These are phyloP conservation scores for Colletotrichum agaves DNA, from an alignment of 2,329 filamentous ascomycete genomes.

Conservation along the genomic window DNA sequence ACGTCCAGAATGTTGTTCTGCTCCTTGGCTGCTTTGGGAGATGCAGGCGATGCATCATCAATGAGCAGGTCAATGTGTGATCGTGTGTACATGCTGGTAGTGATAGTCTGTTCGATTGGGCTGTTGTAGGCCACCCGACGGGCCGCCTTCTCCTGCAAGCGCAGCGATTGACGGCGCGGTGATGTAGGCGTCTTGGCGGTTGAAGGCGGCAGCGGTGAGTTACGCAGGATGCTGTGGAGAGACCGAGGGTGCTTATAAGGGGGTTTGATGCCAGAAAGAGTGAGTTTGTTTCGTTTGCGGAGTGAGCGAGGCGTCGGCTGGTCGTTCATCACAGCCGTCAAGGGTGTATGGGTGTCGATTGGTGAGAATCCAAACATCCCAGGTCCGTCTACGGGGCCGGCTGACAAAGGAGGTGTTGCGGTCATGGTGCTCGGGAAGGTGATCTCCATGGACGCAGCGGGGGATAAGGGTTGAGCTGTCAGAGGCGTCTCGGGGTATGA, in stretches of 20 bases:
- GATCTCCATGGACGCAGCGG: conserved; percentile 56
- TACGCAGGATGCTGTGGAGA: conserved; percentile 73
- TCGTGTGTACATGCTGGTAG: conserved; percentile 69
- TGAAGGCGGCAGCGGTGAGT: conserved; percentile 69
- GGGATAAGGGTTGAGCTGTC: conserved; percentile 62
- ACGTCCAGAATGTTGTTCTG: conserved; percentile 59
- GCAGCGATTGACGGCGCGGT: conserved; percentile 63
- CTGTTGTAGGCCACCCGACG: conserved; percentile 71
- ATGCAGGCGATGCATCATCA: conserved; percentile 65
- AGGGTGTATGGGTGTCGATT: conserved; percentile 44
- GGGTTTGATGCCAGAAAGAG: conserved; percentile 45
- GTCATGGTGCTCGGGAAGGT: conserved; percentile 67
- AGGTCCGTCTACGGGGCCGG: conserved; percentile 58
- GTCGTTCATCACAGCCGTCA: conserved; percentile 22
- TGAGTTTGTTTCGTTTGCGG: conserved; percentile 51
- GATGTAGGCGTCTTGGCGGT: conserved; percentile 62
- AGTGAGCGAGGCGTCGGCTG: conserved; percentile 47
- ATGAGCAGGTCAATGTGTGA: conserved; percentile 72
- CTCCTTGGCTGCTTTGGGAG: conserved; percentile 48
- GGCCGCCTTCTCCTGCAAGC: conserved; percentile 64
- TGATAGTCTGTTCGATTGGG: conserved; percentile 72
- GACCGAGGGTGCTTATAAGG: conserved; percentile 69
- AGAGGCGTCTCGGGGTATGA: conserved; percentile 65
- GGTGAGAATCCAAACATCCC: conserved; percentile 60
- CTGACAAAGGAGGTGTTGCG: conserved; percentile 68